Conservation (phyloP, 495 filamentous ascomycete species). For the Copromyces sp. region DNA sequence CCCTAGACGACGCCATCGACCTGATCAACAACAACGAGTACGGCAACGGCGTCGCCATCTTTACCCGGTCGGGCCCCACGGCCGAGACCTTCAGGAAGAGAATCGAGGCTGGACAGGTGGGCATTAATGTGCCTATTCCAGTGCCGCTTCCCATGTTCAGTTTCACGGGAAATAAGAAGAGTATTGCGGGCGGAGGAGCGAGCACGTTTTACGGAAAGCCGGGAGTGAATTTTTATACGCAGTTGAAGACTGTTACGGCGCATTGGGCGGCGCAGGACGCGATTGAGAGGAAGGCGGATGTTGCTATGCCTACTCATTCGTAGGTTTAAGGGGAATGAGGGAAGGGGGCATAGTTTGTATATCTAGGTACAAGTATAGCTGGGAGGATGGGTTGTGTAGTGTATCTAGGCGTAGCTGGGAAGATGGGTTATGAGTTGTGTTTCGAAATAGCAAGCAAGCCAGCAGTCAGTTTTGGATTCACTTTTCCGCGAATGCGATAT, state of each 20-base stretch:
- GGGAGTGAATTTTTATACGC: conserved; percentile 89
- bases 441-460: no score
- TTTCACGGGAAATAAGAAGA: conserved; percentile 98
- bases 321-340: neutral
- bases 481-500: no score
- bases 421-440: no score
- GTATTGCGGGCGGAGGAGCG: conserved; percentile 83
- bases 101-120: conserved; percentile 70
- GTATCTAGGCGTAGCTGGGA: no score
- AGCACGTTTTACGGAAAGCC: conserved; percentile 94
- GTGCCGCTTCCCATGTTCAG: conserved; percentile 93
- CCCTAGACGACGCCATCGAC: conserved; percentile 66
- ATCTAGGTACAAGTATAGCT: neutral
- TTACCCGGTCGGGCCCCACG: conserved; percentile 50
- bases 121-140: conserved; percentile 73
- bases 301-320: conserved; percentile 85
- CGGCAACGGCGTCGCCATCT: conserved; percentile 57
- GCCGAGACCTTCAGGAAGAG: conserved; percentile 50
- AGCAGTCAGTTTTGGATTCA: no score
- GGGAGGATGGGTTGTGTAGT: no score
- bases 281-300: conserved; percentile 65
- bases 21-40: conserved; percentile 57
- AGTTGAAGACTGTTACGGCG: conserved; percentile 94
- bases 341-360: neutral
- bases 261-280: conserved; percentile 77